These are phyloP conservation scores for Aspergillus tubingensis DNA, from an alignment of 2,329 filamentous ascomycete species.

Conservation along the genomic window DNA sequence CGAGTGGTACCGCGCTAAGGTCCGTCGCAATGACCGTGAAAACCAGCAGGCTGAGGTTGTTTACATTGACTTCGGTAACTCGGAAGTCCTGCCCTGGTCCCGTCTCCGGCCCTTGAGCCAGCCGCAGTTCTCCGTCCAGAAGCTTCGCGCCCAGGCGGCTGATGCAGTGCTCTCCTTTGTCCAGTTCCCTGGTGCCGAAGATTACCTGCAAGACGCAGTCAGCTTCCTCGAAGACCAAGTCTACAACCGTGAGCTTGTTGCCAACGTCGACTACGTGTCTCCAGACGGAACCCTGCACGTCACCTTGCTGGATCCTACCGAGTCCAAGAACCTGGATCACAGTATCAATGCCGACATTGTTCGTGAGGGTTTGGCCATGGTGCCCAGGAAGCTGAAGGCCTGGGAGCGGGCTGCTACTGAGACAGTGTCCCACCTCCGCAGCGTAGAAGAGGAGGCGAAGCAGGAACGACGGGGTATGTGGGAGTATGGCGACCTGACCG, in stretches of 20 bases:
- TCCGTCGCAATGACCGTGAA: slow-evolving; percentile 89
- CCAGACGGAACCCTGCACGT: slow-evolving; percentile 83
- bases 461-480: slow-evolving; percentile 81
- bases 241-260: slow-evolving; percentile 76
- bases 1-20: slow-evolving; percentile 90
- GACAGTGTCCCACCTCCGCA: slow-evolving; percentile 70
- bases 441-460: slow-evolving; percentile 78
- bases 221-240: slow-evolving; percentile 74
- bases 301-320: slow-evolving; percentile 79
- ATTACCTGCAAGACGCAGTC: slow-evolving; percentile 82
- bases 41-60: slow-evolving; percentile 86
- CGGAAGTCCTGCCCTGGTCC: slow-evolving; percentile 82
- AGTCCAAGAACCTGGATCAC: slow-evolving; percentile 64
- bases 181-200: slow-evolving; percentile 77
- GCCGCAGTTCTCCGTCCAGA: slow-evolving; percentile 75
- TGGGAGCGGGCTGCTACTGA: slow-evolving; percentile 81
- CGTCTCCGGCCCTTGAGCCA: slow-evolving; percentile 78
- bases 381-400: slow-evolving; percentile 84
- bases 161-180: slow-evolving; percentile 87
- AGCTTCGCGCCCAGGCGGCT: slow-evolving; percentile 81
- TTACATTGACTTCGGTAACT: slow-evolving; percentile 97
- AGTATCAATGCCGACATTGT: slow-evolving; percentile 90
- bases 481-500: slow-evolving; percentile 97
- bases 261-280: slow-evolving; percentile 82
- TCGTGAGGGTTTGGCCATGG: slow-evolving; percentile 81